phyloP scores from a whole-genome alignment of 2,329 filamentous ascomycete genomes.

The Botrytis tulipae region DNA sequence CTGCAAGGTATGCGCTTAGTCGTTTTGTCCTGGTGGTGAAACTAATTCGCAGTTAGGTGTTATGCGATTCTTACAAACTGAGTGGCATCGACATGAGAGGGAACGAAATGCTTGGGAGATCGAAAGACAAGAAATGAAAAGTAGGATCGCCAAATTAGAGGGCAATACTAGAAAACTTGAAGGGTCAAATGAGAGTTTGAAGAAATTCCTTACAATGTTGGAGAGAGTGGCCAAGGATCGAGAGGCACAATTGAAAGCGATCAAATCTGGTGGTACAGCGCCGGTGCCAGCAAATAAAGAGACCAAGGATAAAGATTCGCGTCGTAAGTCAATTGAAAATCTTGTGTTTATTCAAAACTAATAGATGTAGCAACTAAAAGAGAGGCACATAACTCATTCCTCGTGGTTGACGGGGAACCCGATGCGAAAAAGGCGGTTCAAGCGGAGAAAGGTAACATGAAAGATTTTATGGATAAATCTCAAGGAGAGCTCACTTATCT shows the following conservation, averaged over 20 bases:
- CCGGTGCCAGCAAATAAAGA: constrained; percentile 45
- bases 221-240: constrained; percentile 86
- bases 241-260: constrained; percentile 64
- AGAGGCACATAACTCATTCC: constrained; percentile 38
- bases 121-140: constrained; percentile 98
- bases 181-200: constrained; percentile 82
- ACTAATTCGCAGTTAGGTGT: constrained; percentile 69
- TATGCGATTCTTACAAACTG: constrained; percentile 98
- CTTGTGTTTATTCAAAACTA: constrained; percentile 14
- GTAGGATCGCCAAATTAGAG: constrained; percentile 90
- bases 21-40: background rate
- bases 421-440: constrained; percentile 40
- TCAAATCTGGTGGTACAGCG: constrained; percentile 44
- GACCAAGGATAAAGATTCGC: constrained; percentile 57
- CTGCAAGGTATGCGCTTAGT: constrained; percentile 56
- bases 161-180: constrained; percentile 85
- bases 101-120: constrained; percentile 99
- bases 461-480: constrained; percentile 63
- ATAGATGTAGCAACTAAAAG: background rate
- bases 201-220: constrained; percentile 85
- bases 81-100: constrained; percentile 98
- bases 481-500: constrained; percentile 65
- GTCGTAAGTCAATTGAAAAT: constrained; percentile 45
- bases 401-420: constrained; percentile 49
- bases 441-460: constrained; percentile 52